Conservation (phyloP, 352 stramenopile species). For the Pythium sp. region DNA sequence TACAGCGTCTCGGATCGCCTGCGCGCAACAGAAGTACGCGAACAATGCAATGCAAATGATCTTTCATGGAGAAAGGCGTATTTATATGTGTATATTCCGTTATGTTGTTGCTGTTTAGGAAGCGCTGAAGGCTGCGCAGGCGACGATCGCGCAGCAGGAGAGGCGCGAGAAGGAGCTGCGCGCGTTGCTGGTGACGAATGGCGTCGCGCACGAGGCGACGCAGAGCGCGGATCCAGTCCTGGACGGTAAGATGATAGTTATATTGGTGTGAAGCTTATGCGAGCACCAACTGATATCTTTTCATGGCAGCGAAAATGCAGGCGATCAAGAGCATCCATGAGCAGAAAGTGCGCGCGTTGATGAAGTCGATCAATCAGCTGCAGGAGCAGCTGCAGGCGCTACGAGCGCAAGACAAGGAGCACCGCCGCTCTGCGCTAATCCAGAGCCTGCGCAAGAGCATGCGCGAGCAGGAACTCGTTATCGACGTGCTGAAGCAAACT, state of each 20-base stretch:
- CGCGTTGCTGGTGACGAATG: conserved; percentile 41
- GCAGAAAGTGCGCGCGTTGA: conserved; percentile 77
- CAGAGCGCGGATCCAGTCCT: conserved; percentile 33
- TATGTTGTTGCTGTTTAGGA: conserved; percentile 25
- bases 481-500: conserved; percentile 83
- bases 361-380: conserved; percentile 84
- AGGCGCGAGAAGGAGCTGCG: conserved; percentile 60
- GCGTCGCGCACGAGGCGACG: conserved; percentile 27
- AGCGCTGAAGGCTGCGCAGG: conserved; percentile 44
- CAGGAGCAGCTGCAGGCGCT: conserved; percentile 70
- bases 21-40: conserved; percentile 43
- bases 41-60: neutral
- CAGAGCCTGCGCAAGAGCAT: conserved; percentile 73
- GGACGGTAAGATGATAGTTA: conserved; percentile 26
- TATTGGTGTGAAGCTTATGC: too few relatives aligned
- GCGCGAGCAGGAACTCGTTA: conserved; percentile 78
- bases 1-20: conserved; percentile 47
- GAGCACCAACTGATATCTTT: neutral
- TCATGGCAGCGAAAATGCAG: conserved; percentile 48
- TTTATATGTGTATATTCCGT: neutral
- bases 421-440: conserved; percentile 82
- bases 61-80: neutral
- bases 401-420: conserved; percentile 84
- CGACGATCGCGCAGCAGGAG: conserved; percentile 60
- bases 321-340: conserved; percentile 67